Evolutionary conservation across 371 early-diverging fungal genomes (phyloP).

Genomic region (Mortierella sp.): DNA sequence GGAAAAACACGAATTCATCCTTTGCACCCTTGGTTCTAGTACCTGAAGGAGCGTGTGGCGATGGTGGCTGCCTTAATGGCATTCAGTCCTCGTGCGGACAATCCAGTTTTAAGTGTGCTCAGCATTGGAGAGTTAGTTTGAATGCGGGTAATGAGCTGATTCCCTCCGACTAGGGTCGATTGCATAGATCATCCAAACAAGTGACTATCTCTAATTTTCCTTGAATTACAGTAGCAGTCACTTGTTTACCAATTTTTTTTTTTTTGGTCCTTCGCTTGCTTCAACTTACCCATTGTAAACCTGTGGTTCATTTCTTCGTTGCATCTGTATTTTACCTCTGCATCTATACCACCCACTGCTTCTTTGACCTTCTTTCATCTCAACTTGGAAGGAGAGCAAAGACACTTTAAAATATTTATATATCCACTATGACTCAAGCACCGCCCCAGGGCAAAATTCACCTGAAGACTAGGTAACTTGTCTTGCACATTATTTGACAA

Average conservation of each 20-base stretch:
- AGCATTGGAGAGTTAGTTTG: slow-evolving; percentile 23
- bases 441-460: slow-evolving; percentile 57
- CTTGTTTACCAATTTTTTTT: slow-evolving; percentile 10
- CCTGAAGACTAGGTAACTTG: slow-evolving; percentile 54
- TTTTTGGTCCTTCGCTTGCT: slow-evolving; percentile 12
- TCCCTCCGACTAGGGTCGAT: neutral
- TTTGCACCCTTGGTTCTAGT: slow-evolving; percentile 13
- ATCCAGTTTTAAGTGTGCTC: slow-evolving; percentile 41
- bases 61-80: slow-evolving; percentile 29
- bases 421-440: slow-evolving; percentile 46
- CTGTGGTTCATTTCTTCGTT: slow-evolving; percentile 2
- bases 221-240: slow-evolving; percentile 15
- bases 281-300: neutral
- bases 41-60: slow-evolving; percentile 50
- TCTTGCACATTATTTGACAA: neutral
- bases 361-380: neutral
- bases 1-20: neutral
- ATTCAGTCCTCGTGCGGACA: slow-evolving; percentile 34
- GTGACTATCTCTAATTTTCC: slow-evolving; percentile 14
- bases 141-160: neutral
- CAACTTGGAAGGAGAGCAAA: slow-evolving; percentile 9
- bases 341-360: neutral
- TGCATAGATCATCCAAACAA: slow-evolving; percentile 1
- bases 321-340: neutral
- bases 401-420: neutral